Evolutionary conservation across 805 yeast genomes (phyloP).

Genomic region (Debaryomyces maramus): DNA sequence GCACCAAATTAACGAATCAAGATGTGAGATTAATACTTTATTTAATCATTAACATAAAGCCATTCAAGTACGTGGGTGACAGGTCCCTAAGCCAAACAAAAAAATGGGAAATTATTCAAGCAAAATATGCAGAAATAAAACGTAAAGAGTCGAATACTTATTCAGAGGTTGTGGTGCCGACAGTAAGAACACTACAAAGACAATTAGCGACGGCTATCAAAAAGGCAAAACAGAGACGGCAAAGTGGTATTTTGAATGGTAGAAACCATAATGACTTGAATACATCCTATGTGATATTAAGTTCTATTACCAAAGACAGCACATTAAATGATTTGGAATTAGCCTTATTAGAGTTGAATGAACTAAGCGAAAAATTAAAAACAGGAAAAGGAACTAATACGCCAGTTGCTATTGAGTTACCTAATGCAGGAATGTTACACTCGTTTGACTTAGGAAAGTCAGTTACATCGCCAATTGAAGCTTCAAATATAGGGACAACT

Average conservation of each 20-base stretch:
- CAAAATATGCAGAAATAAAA: slow-evolving; percentile 21
- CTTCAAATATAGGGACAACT: background rate
- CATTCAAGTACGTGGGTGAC: slow-evolving; percentile 39
- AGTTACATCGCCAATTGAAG: background rate
- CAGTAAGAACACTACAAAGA: slow-evolving; percentile 38
- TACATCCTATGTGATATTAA: slow-evolving; percentile 10
- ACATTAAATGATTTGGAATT: slow-evolving; percentile 28
- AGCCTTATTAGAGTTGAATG: slow-evolving; percentile 27
- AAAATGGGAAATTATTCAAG: slow-evolving; percentile 37
- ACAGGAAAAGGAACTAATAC: slow-evolving; percentile 20
- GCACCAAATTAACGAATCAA: slow-evolving; percentile 26
- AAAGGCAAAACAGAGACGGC: slow-evolving; percentile 21
- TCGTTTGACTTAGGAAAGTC: slow-evolving; percentile 96
- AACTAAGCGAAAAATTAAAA: slow-evolving; percentile 32
- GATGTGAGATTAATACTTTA: slow-evolving; percentile 33
- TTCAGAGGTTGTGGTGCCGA: slow-evolving; percentile 23
- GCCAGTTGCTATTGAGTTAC: background rate
- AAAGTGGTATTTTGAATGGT: slow-evolving; percentile 9
- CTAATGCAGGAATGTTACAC: slow-evolving; percentile 57
- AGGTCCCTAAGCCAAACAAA: slow-evolving; percentile 31
- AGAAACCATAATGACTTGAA: slow-evolving; percentile 9
- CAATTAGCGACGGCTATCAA: slow-evolving; percentile 33
- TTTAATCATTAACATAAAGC: slow-evolving; percentile 30
- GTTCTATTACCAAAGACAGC: slow-evolving; percentile 17
- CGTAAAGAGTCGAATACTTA: slow-evolving; percentile 1